Percentiles rank a stretch among this genome's conserved stretches.
Evolutionary conservation across 106 monocot genomes (phyloP).

Genomic region (Narthecium ossifragum): DNA sequence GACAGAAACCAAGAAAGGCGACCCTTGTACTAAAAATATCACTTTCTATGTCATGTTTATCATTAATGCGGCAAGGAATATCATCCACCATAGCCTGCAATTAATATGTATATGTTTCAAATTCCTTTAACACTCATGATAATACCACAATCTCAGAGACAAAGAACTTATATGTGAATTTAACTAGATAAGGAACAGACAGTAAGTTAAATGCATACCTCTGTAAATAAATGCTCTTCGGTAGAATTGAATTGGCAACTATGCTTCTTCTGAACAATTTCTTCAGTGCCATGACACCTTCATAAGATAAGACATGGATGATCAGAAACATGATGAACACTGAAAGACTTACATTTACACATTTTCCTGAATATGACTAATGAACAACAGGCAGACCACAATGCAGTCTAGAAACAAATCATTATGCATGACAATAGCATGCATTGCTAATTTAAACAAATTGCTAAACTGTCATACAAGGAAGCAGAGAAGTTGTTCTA

Average conservation of each 20-base stretch:
- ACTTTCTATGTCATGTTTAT: slow-evolving; percentile 91
- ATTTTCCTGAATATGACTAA: no score
- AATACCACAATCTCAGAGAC: neutral
- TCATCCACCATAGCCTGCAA: slow-evolving; percentile 74
- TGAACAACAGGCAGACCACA: no score
- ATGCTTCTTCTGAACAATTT: slow-evolving; percentile 71
- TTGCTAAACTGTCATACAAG: no score
- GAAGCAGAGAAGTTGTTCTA: no score
- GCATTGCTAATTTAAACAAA: no score
- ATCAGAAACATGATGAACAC: no score
- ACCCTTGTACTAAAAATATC: slow-evolving; percentile 94
- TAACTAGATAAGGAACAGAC: slow-evolving; percentile 35
- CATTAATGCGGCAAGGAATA: slow-evolving; percentile 67
- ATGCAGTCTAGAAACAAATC: no score
- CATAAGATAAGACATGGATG: slow-evolving; percentile 6
- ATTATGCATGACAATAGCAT: no score
- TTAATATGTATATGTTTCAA: slow-evolving; percentile 13
- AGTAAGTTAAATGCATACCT: no score
- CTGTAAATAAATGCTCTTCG: slow-evolving; percentile 68
- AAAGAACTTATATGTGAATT: neutral
- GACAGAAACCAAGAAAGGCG: slow-evolving; percentile 91
- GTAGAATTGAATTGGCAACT: slow-evolving; percentile 62
- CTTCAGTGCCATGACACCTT: slow-evolving; percentile 76
- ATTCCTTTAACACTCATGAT: no score
- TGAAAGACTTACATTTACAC: no score